Conservation (phyloP, 1,284 basidiomycete genomes). For the Marasmius tenuissimus region DNA sequence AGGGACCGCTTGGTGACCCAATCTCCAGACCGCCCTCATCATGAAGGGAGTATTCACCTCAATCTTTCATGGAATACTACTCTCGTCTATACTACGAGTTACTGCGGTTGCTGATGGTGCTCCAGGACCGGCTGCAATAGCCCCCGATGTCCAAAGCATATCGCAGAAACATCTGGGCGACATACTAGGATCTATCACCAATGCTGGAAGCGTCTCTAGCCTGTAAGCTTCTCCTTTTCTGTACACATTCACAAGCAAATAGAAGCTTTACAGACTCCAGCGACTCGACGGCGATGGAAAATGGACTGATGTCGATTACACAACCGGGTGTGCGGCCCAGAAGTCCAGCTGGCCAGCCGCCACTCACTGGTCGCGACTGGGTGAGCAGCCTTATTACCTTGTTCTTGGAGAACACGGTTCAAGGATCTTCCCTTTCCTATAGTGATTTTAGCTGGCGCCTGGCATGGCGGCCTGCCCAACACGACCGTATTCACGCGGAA, state of each 20-base stretch:
- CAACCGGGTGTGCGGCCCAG: constrained; percentile 54
- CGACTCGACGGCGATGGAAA: constrained; percentile 5
- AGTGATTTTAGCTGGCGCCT: constrained; percentile 56
- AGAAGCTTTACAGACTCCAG: neutral
- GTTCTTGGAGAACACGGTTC: neutral
- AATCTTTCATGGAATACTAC: too few relatives aligned
- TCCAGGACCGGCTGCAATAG: too few relatives aligned
- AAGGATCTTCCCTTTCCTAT: neutral
- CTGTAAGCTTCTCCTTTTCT: too few relatives aligned
- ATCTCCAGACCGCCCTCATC: too few relatives aligned
- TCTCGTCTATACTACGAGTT: too few relatives aligned
- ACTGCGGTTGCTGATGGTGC: too few relatives aligned
- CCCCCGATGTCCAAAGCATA: too few relatives aligned
- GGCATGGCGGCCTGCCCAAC: constrained; percentile 48
- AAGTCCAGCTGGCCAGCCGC: constrained; percentile 69
- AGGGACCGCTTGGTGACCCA: too few relatives aligned
- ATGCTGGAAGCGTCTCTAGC: too few relatives aligned
- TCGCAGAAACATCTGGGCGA: too few relatives aligned
- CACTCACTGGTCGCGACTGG: constrained; percentile 59
- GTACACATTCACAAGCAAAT: neutral
- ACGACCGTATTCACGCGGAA: constrained; percentile 40
- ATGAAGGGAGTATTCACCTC: too few relatives aligned
- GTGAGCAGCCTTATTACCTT: constrained; percentile 31
- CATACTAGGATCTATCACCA: too few relatives aligned
- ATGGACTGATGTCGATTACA: constrained; percentile 16